These are phyloP conservation scores for Crataegus laevigata DNA, from an alignment of 306 rosid genomes.

Conservation along the genomic window DNA sequence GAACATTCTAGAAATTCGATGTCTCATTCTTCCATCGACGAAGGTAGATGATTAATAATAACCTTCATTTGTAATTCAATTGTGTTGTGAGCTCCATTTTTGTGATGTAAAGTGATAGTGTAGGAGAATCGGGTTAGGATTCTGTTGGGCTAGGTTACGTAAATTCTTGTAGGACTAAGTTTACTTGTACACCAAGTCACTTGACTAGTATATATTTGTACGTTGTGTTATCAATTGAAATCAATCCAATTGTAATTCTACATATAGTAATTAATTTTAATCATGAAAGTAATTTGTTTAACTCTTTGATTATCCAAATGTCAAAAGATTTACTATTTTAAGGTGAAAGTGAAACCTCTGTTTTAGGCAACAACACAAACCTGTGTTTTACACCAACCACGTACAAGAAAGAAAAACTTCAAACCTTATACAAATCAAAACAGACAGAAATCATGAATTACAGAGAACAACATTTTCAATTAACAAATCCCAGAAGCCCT, in stretches of 20 bases:
- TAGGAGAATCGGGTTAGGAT: too few species aligned
- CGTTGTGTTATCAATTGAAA: too few species aligned
- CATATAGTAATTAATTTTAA: not conserved
- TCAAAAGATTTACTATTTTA: not conserved
- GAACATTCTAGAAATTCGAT: conserved; percentile 78
- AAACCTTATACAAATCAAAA: not conserved
- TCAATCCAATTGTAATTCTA: too few species aligned
- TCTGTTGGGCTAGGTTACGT: too few species aligned
- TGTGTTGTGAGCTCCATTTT: not conserved
- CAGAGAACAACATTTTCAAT: not conserved
- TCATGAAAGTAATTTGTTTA: not conserved
- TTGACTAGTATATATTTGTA: too few species aligned
- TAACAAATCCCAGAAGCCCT: conserved; percentile 5
- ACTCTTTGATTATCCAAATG: not conserved
- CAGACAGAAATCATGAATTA: not conserved
- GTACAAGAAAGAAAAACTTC: not conserved
- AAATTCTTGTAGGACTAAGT: too few species aligned
- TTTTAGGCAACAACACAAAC: not conserved
- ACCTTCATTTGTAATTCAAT: not conserved
- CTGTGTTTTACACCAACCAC: not conserved
- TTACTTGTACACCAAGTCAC: too few species aligned
- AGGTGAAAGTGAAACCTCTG: not conserved
- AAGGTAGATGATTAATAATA: conserved; percentile 36
- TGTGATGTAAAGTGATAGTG: not conserved
- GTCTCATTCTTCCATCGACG: conserved; percentile 64